Evolutionary conservation across 2,329 filamentous ascomycete species (phyloP), one percentile per base, ranked within the genome.

Genomic region (Hypoxylon sp.): DNA sequence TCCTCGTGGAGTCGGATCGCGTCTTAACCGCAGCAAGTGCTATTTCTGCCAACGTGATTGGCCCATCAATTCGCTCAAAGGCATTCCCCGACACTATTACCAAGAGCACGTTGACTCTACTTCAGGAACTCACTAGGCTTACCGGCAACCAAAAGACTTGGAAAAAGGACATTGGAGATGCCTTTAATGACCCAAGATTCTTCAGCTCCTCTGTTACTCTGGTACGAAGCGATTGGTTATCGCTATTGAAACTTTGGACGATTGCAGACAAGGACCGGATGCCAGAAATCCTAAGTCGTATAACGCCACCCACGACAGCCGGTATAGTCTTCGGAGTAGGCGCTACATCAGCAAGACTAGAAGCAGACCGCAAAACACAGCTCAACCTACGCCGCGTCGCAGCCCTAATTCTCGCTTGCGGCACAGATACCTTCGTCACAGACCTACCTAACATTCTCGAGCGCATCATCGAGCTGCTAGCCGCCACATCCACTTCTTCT

Each of bases 241-340:
- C 91, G 0, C 85, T 98, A 13, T 81, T 99, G 22, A 90, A 89
- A 42, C 94, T 97, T 78, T 97, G 94, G 92, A 87, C 90, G 3
- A 82, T 94, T 13, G 88, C 88, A 14, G 96, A 99, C 79, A 98
- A 97, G 80, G 94, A 98, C 61, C 90, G 92, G 51, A 87, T 99
- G 81, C 84, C 90, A 0, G 96, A 99, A 68, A 83, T 98, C 3
- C 81, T 98, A 8, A 85, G 88, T 39, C 91, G 94, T 19, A 87
- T 99, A 68, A 90, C 90, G 5, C 88, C 94, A 3, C 96, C 96
- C 5, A 94, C 94, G 1, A 95, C 94, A 13, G 96, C 97, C 0
- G 96, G 96, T 8, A 97, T 99, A 73, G 95, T 99, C 78, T 99
- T 99, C 76, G 96, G 96, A n/a, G 96, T 99, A 0, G 97, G 97